Evolutionary conservation across 1,284 basidiomycete genomes (phyloP).

Genomic region (Coniferiporia weirii): DNA sequence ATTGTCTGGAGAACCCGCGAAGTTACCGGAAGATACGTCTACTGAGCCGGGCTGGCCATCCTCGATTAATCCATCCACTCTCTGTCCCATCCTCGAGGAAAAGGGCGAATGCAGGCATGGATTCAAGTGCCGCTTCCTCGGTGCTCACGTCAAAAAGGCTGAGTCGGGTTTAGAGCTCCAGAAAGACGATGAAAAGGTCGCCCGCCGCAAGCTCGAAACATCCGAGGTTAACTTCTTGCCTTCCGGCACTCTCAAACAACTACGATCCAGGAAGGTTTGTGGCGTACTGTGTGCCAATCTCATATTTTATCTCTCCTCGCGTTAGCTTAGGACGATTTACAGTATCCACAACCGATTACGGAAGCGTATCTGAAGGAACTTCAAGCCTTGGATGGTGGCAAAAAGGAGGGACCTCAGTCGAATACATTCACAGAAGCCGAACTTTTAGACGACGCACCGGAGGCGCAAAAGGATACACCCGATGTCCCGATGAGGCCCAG

Average conservation of each 20-base stretch:
- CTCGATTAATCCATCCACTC: conserved; percentile 44
- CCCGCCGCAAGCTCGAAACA: conserved; percentile 42
- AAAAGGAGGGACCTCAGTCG: background rate
- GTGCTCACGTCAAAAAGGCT: conserved; percentile 56
- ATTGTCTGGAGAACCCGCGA: conserved; percentile 20
- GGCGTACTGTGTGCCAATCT: background rate
- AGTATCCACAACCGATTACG: conserved; percentile 67
- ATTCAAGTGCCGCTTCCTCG: conserved; percentile 88
- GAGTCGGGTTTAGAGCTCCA: conserved; percentile 41
- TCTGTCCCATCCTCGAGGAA: conserved; percentile 71
- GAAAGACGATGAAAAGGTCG: conserved; percentile 56
- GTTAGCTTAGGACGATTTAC: conserved; percentile 13
- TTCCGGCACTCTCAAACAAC: conserved; percentile 47
- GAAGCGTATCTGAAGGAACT: conserved; percentile 64
- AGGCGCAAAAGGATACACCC: conserved; percentile 45
- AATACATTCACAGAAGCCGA: conserved; percentile 10
- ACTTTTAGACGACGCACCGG: conserved; percentile 20
- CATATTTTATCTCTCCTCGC: background rate
- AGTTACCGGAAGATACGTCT: conserved; percentile 28
- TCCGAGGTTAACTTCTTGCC: conserved; percentile 76
- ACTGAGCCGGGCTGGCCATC: conserved; percentile 19
- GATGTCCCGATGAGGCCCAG: conserved; percentile 67
- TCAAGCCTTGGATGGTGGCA: conserved; percentile 30
- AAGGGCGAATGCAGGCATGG: conserved; percentile 83
- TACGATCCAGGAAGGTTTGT: conserved; percentile 65